Conservation (phyloP, 768 basidiomycete genomes). For the Termitomyces sp. region DNA sequence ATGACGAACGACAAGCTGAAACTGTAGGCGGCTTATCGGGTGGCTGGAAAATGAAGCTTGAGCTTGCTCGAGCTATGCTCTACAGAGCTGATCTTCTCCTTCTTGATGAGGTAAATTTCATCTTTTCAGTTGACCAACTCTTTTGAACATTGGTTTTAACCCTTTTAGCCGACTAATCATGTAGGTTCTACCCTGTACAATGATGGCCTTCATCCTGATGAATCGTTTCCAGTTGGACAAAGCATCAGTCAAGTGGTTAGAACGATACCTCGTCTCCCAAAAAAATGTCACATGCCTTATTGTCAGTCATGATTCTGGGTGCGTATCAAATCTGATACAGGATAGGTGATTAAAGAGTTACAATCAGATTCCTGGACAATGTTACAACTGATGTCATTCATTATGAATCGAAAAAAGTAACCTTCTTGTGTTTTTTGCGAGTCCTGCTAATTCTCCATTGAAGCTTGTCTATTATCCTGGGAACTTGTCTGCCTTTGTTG, state of each 20-base stretch:
- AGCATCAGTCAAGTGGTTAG: constrained; percentile 87
- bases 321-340: constrained; percentile 21
- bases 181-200: constrained; percentile 36
- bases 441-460: constrained; percentile 7
- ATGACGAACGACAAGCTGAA: constrained; percentile 78
- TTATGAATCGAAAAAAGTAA: constrained; percentile 89
- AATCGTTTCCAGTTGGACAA: constrained; percentile 56
- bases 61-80: constrained; percentile 93
- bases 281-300: constrained; percentile 87
- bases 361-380: constrained; percentile 80
- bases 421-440: not conserved
- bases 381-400: constrained; percentile 97
- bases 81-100: constrained; percentile 87
- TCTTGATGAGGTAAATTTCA: constrained; percentile 66
- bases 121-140: not conserved
- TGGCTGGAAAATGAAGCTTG: constrained; percentile 99
- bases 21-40: constrained; percentile 88
- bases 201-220: not conserved
- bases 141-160: constrained; percentile 1
- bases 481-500: constrained; percentile 88
- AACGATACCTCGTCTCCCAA: constrained; percentile 79
- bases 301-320: constrained; percentile 96
- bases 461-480: constrained; percentile 92
- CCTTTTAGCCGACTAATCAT: constrained; percentile 78
- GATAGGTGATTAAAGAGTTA: constrained; percentile 9